Base-by-base conservation (phyloP, 129 eudicot species). In the Smallanthus sonchifolius region DNA sequence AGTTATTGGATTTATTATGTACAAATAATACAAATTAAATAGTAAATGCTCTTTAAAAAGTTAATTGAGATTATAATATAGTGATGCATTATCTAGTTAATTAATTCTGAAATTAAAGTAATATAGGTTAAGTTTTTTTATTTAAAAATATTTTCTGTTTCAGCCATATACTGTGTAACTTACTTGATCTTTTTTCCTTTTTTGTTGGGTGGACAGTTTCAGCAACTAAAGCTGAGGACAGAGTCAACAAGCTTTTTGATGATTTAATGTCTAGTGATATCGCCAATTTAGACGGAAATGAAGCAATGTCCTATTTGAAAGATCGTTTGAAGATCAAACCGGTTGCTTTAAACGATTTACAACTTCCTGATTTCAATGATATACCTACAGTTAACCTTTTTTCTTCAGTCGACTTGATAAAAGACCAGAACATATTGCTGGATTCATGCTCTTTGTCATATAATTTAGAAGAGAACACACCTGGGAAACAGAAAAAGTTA, bases 281-380 rank as follows among this genome's bases (percentile, higher is more conserved):
- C 39, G 88, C 72, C 65, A 80, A 73, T 65, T 56, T 89, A 74
- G 86, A 92, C 51, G 87, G 70, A 57, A 83, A 82, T 6, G 81
- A 79, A 57, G 87, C 82, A 67, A 7, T 84, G 62, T 78, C 82
- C 65, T 65, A 76, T 73, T 65, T 92, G 59, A 87, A 81, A 69
- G 92, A 92, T 51, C 74, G 75, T 37, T 80, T 92, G 79, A 71
- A 84, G 35, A 87, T 86, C 79, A 92, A 92, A 79, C 79, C 86
- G 32, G 44, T 84, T 82, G 86, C 81, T 35, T 66, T 79, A 39
- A 67, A 65, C 69, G 74, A 75, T 10, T 80, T 83, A 45, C 59
- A 51, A 38, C 83, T 92, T 64, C 89, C 92, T 60, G 83, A 84
- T 6, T 66, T 82, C 34, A 73, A 38, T 77, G 85, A 65, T 28